A percentile compares a stretch with the other conserved stretches of the same genome.
Conservation (phyloP, 2,329 filamentous ascomycete species). For the Didymellaceae sp. region DNA sequence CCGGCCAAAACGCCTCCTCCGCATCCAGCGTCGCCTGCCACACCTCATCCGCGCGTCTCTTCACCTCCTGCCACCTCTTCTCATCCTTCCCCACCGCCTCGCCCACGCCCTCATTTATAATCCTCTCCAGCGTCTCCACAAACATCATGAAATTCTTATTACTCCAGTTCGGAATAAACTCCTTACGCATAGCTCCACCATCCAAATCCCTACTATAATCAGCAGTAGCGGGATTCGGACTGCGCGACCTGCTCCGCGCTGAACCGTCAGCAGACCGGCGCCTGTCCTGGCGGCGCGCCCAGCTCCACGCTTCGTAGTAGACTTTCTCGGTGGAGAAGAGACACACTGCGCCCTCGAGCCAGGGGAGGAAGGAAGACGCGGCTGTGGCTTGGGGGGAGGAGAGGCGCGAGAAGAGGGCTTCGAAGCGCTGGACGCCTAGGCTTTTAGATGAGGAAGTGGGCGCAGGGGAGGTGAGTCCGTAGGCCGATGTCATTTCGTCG, state of each 20-base stretch:
- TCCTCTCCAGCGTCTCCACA: constrained; percentile 61
- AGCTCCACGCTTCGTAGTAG: constrained; percentile 45
- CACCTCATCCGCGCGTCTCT: constrained; percentile 28
- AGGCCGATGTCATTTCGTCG: constrained; percentile 39
- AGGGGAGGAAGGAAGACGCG: constrained; percentile 37
- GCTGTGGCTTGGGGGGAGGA: constrained; percentile 10
- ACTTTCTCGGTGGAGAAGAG: constrained; percentile 46
- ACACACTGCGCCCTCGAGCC: constrained; percentile 42
- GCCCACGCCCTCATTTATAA: constrained; percentile 59
- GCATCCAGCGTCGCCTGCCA: constrained; percentile 41
- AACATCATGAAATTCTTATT: constrained; percentile 66
- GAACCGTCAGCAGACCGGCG: constrained; percentile 12
- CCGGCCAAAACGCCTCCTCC: constrained; percentile 45
- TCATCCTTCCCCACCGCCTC: constrained; percentile 29
- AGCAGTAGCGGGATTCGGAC: background rate
- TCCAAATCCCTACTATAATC: constrained; percentile 60
- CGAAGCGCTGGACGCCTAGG: constrained; percentile 39
- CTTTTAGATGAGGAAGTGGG: constrained; percentile 20
- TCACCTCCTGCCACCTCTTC: constrained; percentile 27
- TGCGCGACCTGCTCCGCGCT: background rate
- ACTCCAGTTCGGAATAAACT: constrained; percentile 75
- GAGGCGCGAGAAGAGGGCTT: constrained; percentile 32
- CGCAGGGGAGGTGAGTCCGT: constrained; percentile 11
- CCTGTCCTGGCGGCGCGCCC: constrained; percentile 37
- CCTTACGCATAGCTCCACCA: constrained; percentile 67